phyloP scores from a whole-genome alignment of 2,329 filamentous ascomycete species.

The Herpomyces periplanetae region DNA sequence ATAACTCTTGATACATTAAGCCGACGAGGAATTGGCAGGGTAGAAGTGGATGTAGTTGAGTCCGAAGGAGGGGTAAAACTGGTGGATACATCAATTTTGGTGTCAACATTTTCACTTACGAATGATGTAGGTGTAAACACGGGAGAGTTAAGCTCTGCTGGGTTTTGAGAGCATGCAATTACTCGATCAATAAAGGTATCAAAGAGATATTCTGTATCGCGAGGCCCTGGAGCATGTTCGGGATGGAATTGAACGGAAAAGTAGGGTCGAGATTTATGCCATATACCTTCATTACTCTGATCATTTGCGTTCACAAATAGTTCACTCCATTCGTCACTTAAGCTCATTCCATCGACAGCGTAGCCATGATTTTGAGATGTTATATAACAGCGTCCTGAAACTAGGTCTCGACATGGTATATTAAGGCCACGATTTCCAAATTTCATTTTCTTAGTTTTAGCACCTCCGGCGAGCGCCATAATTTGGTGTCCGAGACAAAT shows the following conservation, averaged over 20 bases:
- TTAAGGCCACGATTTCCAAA: conserved; percentile 96
- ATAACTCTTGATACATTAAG: conserved; percentile 77
- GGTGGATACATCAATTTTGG: too few relatives aligned
- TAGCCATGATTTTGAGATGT: conserved; percentile 96
- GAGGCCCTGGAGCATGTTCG: conserved; percentile 71
- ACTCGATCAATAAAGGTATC: conserved; percentile 81
- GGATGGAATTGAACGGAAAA: conserved; percentile 99
- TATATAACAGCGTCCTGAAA: conserved; percentile 89
- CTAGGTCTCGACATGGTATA: conserved; percentile 79
- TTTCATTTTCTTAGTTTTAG: conserved; percentile 75
- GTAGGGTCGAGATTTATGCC: conserved; percentile 45
- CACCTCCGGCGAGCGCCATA: conserved; percentile 51
- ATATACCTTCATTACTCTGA: conserved; percentile 86
- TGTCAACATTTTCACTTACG: conserved; percentile 31
- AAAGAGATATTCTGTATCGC: conserved; percentile 83
- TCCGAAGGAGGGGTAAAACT: too few relatives aligned
- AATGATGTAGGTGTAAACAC: conserved; percentile 63
- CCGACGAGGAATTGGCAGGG: conserved; percentile 31
- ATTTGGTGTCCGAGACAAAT: conserved; percentile 88
- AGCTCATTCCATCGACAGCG: conserved; percentile 39
- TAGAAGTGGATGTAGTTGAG: too few relatives aligned
- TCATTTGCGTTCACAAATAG: conserved; percentile 96
- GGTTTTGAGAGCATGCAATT: conserved; percentile 23
- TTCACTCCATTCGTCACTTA: conserved; percentile 51
- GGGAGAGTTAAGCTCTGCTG: conserved; percentile 23